Base-by-base conservation (phyloP, 306 rosid species). In the Vigna angularis region DNA sequence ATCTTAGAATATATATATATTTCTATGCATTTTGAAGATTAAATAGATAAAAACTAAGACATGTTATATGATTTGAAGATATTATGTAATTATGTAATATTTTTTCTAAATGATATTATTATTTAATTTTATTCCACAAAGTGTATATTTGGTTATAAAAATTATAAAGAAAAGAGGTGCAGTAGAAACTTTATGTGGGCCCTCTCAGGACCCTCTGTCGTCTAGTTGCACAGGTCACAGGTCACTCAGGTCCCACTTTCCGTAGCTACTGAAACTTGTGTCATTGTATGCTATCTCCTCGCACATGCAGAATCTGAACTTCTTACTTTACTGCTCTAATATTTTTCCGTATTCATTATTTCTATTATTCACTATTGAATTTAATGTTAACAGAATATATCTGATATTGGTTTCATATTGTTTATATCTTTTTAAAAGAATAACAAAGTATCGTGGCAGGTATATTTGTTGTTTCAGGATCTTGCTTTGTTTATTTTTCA, bases 251-350 rank as follows among this genome's bases (percentile, higher is more conserved):
- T 73, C 79, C 74, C 79, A 72, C 72, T 47, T 45, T 40, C 47
- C 28, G 12, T 62, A 53, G 66, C 51, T 44, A 50, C 74, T 47
- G 45, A 57, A 81, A 34, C 42, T 16, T 66, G 47, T 73, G 75
- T 34, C 20, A 52, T 30, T 26, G 3, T 18, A 22, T 42, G 69
- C 66, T 40, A 24, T n/a, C 75, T 22, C 34, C 32, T 11, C 1
- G 51, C 81, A 82, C 82, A 63, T 61, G 74, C 82, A 70, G 16
- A 57, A 9, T 69, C 82, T 45, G 7, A 36, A 38, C 7, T 22
- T 49, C 70, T 55, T 42, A 14, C 75, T 66, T 81, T 67, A 48
- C 17, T 15, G 20, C n/a, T 78, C 22, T 10, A 10, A 56, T 53
- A 18, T 6, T 5, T 45, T 26, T 24, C 20, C 5, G 18, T 55